These are phyloP conservation scores for Cytidiella melzeri DNA, from an alignment of 768 basidiomycete species.

Conservation along the genomic window DNA sequence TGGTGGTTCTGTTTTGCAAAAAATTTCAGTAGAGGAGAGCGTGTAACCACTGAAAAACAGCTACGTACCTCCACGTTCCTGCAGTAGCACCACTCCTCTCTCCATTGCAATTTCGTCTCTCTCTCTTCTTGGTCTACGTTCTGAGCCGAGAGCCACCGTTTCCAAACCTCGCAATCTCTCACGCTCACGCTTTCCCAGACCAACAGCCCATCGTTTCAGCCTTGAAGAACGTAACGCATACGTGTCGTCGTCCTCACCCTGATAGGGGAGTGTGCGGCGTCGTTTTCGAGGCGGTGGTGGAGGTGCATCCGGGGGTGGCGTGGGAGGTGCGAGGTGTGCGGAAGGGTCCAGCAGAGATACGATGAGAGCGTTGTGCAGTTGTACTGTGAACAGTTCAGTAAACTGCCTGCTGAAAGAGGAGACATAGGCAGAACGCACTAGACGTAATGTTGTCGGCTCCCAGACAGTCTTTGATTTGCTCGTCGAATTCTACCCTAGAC, in stretches of 20 bases:
- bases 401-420: not conserved
- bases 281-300: conserved; percentile 66
- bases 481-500: conserved; percentile 74
- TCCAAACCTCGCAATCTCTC: conserved; percentile 57
- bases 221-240: conserved; percentile 53
- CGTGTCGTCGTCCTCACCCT: conserved; percentile 55
- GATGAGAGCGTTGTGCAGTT: conserved; percentile 78
- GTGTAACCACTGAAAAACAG: too few species aligned
- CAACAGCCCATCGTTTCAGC: conserved; percentile 70
- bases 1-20: conserved; percentile 45
- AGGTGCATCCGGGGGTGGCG: conserved; percentile 56
- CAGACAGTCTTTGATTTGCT: conserved; percentile 54
- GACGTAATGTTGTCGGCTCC: conserved; percentile 47
- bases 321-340: conserved; percentile 58
- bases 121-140: conserved; percentile 40
- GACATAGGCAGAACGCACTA: conserved; percentile 26
- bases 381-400: conserved; percentile 38
- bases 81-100: conserved; percentile 56
- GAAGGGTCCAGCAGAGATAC: conserved; percentile 81
- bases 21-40: too few species aligned
- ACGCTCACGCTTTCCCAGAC: conserved; percentile 67
- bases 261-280: conserved; percentile 62
- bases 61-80: conserved; percentile 60
- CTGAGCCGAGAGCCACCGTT: conserved; percentile 32
- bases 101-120: conserved; percentile 68